phyloP scores from a whole-genome alignment of 1,139 yeast species.

The Kodamaea sp. region DNA sequence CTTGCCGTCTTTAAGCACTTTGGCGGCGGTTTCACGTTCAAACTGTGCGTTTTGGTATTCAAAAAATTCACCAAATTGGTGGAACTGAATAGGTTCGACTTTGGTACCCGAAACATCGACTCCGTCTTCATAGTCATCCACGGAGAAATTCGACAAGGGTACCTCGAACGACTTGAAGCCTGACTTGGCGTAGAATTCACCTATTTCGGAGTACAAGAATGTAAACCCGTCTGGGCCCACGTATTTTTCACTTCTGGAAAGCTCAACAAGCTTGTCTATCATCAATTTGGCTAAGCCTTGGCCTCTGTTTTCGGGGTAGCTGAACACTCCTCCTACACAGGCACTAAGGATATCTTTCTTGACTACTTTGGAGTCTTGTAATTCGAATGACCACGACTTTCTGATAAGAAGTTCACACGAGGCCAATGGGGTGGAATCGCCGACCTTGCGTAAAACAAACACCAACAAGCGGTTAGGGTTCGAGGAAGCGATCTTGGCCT shows the following conservation, averaged over 20 bases:
- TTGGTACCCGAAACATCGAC: constrained; percentile 2
- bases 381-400: constrained; percentile 27
- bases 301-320: constrained; percentile 57
- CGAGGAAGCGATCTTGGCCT: constrained; percentile 30
- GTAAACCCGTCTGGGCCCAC: constrained; percentile 44
- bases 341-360: constrained; percentile 20
- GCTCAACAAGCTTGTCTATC: constrained; percentile 51
- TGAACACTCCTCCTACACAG: constrained; percentile 40
- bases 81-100: constrained; percentile 27
- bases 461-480: constrained; percentile 28
- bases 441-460: constrained; percentile 28
- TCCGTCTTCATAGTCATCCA: constrained; percentile 8
- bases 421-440: constrained; percentile 25
- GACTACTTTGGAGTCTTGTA: constrained; percentile 20
- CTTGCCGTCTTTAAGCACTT: constrained; percentile 27
- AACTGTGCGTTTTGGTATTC: constrained; percentile 23
- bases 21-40: constrained; percentile 16
- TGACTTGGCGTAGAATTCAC: constrained; percentile 59
- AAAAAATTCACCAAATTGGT: constrained; percentile 32
- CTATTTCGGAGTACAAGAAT: constrained; percentile 71
- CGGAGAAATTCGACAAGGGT: constrained; percentile 31
- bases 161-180: constrained; percentile 59
- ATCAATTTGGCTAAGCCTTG: constrained; percentile 64
- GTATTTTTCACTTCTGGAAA: constrained; percentile 19
- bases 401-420: constrained; percentile 43